Conservation (phyloP, 805 yeast species). For the Starmerella riodocensis region DNA sequence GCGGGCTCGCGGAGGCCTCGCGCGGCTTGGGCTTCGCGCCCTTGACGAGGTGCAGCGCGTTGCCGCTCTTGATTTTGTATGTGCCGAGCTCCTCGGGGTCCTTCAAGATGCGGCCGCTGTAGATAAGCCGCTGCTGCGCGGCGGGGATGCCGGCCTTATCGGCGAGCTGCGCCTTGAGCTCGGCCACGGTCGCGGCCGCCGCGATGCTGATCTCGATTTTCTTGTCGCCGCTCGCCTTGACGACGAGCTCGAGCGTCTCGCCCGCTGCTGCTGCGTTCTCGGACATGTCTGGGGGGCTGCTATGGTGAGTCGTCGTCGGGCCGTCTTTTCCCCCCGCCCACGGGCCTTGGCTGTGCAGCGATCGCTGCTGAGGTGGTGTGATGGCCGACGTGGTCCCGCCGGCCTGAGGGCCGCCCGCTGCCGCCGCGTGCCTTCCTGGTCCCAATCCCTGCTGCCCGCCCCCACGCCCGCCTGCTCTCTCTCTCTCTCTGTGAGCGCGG, state of each 20-base stretch:
- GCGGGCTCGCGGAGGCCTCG: conserved; percentile 22
- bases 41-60: conserved; percentile 79
- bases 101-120: conserved; percentile 86
- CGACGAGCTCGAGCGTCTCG: conserved; percentile 12
- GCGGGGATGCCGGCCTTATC: conserved; percentile 52
- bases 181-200: conserved; percentile 43
- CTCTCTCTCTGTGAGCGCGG: too few relatives aligned
- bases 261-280: conserved; percentile 7
- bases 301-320: too few relatives aligned
- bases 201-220: conserved; percentile 55
- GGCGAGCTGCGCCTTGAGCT: conserved; percentile 55
- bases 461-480: too few relatives aligned
- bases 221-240: conserved; percentile 50
- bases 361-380: too few relatives aligned
- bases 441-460: too few relatives aligned
- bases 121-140: conserved; percentile 76
- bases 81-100: conserved; percentile 60
- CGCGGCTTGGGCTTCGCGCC: conserved; percentile 30
- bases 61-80: conserved; percentile 75
- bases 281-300: too few relatives aligned
- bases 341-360: too few relatives aligned
- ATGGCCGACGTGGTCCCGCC: too few relatives aligned
- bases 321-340: too few relatives aligned
- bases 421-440: too few relatives aligned
- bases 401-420: too few relatives aligned